Evolutionary conservation across 345 rosid species (phyloP), one percentile per base, ranked within the genome.

Genomic region (Litchi chinensis): DNA sequence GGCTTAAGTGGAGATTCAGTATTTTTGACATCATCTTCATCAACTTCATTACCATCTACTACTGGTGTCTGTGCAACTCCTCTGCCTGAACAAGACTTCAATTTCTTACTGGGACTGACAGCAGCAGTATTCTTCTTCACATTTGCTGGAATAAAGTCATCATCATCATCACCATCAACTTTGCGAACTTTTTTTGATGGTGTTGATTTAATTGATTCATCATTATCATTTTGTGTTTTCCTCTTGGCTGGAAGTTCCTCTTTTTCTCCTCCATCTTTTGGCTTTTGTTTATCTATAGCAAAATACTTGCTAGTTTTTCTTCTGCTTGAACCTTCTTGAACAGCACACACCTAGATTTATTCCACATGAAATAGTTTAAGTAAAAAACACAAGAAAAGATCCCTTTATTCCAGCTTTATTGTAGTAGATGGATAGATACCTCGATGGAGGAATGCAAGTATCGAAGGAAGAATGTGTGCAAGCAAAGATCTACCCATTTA

Each of bases 231-330:
- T 81, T 76, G 80, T 79, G 82, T 65, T 86, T 91, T 96, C 85
- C 92, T 89, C 91, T 94, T 96, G 69, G 80, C 82, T 67, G 92
- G 92, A 83, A 87, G 65, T 63, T 87, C 88, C 79, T 80, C 89
- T 39, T 40, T 74, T 80, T 76, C 90, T 64, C 77, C 83, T 83
- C 88, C 96, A 77, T 82, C 94, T 80, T 92, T 84, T n/a, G 74
- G 86, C 86, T 89, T 88, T 76, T 85, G 82, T 72, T 89, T 92
- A 6, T 88, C 93, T 9, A 88, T 82, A 67, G 88, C 87, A 91
- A 96, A 94, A 84, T 96, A 96, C 88, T 90, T 96, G 93, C 99
- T 96, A 56, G 97, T 96, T 87, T 94, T 96, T 84, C 86, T 90
- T 76, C 99, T 88, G 70, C 87, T 80, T 28, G 90, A 84, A 85